Evolutionary conservation across 208 protist species (phyloP), one percentile per base, ranked within the genome.

Genomic region (Leishmania lainsoni): DNA sequence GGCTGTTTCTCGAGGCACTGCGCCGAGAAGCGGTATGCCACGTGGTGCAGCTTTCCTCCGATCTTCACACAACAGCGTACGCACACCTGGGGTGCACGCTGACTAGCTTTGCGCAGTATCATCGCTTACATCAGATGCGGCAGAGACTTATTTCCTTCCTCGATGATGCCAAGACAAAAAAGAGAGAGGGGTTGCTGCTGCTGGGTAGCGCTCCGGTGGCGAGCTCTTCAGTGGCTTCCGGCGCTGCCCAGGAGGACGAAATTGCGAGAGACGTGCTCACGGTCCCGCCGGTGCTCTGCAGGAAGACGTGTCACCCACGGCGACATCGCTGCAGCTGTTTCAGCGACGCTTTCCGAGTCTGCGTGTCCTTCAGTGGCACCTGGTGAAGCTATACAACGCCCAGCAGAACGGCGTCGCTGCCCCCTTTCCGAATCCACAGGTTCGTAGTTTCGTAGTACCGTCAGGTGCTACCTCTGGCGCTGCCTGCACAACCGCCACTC

Each of bases 1-100:
- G 72, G 5, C 78, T 86, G 9, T 95, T 90, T 63, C 78, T 89
- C 39, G 74, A 81, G n/a, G 84, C 83, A 56, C 82, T 94, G 56
- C 86, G 84, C 20, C 81, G 75, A 22, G 88, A 91, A 56, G 87
- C 66, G 22, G 29, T 85, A 14, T 32, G 70, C 32, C 84, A n/a
- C 22, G 32, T 45, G 4, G 54, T 70, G 17, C 42, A 5, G 20
- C 48, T 77, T 39, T 45, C 66, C 5, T 56, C 66, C 22, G 54
- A 5, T 8, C 48, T 16, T 56, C 12, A 61, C 29, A 48, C 54
- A 45, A 56, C 66, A 45, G 59, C 49, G 1, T 82, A 83, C 49
- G 69, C 75, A 49, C 35, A 29, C 22, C 49, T 82, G 26, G 58
- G 66, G 39, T 65, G 59, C 9, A 49, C 29, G 6, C 83, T 87